These are phyloP conservation scores for Ceratopteris richardii DNA, from an alignment of 75 land plant species.

Conservation along the genomic window DNA sequence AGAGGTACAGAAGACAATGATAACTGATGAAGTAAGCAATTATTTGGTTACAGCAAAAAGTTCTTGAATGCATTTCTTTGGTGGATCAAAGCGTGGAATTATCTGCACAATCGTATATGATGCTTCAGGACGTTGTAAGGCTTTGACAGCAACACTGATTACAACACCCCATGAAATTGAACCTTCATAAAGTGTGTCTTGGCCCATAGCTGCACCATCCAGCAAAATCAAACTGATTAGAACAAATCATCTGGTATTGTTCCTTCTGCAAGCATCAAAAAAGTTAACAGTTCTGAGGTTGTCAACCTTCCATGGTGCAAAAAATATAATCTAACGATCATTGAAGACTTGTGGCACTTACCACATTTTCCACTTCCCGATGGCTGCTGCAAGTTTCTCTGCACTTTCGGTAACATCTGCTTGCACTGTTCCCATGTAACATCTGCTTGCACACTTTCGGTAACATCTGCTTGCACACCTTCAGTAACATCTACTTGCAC, in stretches of 20 bases:
- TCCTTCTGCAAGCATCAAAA: slow-evolving; percentile 74
- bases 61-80: slow-evolving; percentile 47
- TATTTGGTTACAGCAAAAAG: slow-evolving; percentile 32
- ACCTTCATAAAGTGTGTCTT: slow-evolving; percentile 76
- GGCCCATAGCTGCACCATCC: slow-evolving; percentile 93
- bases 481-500: no score
- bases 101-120: slow-evolving; percentile 84
- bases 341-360: slow-evolving; percentile 78
- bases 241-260: slow-evolving; percentile 53
- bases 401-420: slow-evolving; percentile 82
- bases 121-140: slow-evolving; percentile 59
- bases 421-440: no score
- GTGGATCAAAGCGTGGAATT: slow-evolving; percentile 50
- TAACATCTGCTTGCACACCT: no score
- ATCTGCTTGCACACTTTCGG: no score
- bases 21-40: no score
- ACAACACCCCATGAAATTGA: slow-evolving; percentile 82
- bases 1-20: no score
- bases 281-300: slow-evolving; percentile 80
- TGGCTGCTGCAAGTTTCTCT: slow-evolving; percentile 54
- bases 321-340: slow-evolving; percentile 60
- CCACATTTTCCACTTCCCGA: slow-evolving; percentile 69
- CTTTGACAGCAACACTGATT: slow-evolving; percentile 76
- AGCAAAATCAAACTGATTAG: slow-evolving; percentile 80
- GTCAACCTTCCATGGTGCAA: slow-evolving; percentile 96